phyloP scores from a whole-genome alignment of 31 red algal genomes.

The Endocladia muricata region DNA sequence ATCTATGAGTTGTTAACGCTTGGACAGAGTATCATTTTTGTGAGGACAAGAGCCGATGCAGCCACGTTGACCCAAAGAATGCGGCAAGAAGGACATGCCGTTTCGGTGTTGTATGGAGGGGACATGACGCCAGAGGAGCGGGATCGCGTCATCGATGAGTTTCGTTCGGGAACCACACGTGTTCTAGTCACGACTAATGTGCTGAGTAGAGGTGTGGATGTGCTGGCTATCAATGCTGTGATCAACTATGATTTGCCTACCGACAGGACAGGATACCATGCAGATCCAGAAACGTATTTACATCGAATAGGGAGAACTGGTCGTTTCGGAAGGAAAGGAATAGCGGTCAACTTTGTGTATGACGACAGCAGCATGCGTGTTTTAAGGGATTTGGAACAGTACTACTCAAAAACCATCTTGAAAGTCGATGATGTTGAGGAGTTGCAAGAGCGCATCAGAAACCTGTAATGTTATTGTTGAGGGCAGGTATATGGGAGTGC shows the following conservation, averaged over 20 bases:
- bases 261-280: slow-evolving; percentile 31
- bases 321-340: slow-evolving; percentile 90
- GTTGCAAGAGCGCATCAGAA: slow-evolving; percentile 58
- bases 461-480: slow-evolving; percentile 13
- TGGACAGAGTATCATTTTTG: slow-evolving; percentile 95
- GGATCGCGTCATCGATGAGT: slow-evolving; percentile 91
- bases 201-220: slow-evolving; percentile 89
- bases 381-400: slow-evolving; percentile 80
- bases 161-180: slow-evolving; percentile 80
- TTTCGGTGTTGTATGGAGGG: slow-evolving; percentile 87
- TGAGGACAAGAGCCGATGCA: slow-evolving; percentile 64
- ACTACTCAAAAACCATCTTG: slow-evolving; percentile 62
- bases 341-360: slow-evolving; percentile 97
- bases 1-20: slow-evolving; percentile 81
- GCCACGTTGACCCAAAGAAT: slow-evolving; percentile 48
- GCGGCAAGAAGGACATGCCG: slow-evolving; percentile 79
- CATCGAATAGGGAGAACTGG: slow-evolving; percentile 95
- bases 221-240: slow-evolving; percentile 77
- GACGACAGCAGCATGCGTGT: slow-evolving; percentile 43
- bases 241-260: slow-evolving; percentile 97
- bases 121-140: slow-evolving; percentile 93
- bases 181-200: slow-evolving; percentile 92
- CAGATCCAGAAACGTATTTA: slow-evolving; percentile 89
- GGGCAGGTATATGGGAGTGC: no score
- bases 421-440: slow-evolving; percentile 86